Evolutionary conservation across 1,284 basidiomycete species (phyloP).

Genomic region (Rhizopogon hawkerae): DNA sequence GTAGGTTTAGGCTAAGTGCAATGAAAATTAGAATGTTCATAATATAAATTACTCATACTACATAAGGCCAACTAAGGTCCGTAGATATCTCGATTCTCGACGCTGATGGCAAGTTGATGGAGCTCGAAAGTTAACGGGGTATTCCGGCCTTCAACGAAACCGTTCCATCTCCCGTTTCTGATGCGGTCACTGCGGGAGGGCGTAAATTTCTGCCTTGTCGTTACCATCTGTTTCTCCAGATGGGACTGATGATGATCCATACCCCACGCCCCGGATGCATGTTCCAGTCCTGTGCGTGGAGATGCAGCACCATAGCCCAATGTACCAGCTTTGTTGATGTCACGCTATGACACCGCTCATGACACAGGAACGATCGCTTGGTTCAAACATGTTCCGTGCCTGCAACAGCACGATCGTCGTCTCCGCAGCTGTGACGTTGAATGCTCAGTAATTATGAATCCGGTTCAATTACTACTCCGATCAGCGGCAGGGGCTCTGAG

Average conservation of each 20-base stretch:
- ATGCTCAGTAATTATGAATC: not conserved
- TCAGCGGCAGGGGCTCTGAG: not conserved
- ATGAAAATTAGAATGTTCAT: too few relatives aligned
- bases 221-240: not conserved
- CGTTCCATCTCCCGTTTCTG: not conserved
- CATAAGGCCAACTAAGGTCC: too few relatives aligned
- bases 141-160: not conserved
- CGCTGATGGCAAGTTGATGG: too few relatives aligned
- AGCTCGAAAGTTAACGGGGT: not conserved
- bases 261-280: conserved; percentile 2
- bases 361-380: not conserved
- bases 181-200: not conserved
- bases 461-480: not conserved
- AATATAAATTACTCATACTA: too few relatives aligned
- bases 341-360: not conserved
- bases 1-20: not conserved
- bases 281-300: not conserved
- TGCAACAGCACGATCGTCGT: not conserved
- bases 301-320: not conserved
- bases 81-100: too few relatives aligned
- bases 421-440: not conserved
- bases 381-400: conserved; percentile 2
- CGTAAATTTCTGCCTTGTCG: not conserved
- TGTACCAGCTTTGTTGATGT: not conserved
- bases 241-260: not conserved